Base-by-base conservation (phyloP, 371 early-diverging fungal genomes). In the Syncephalastrum racemosum region DNA sequence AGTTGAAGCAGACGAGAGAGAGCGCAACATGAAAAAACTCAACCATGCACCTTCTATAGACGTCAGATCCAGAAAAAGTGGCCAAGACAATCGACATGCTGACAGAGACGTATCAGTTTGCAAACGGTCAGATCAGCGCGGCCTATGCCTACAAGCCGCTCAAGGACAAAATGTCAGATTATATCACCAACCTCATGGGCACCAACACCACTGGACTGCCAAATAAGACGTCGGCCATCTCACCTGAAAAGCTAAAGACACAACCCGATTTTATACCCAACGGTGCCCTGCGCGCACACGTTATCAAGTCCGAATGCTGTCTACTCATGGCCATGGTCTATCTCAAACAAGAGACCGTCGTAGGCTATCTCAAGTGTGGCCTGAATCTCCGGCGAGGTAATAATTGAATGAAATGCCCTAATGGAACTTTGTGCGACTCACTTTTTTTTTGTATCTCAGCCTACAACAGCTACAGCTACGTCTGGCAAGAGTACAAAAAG, bases 321-420 rank as follows among this genome's bases (percentile, higher is more conserved):
- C 52, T 86, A 16, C 50, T 84, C 53, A 86, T 80, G 47, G 76
- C 82, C 6, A 63, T 84, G 42, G 66, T 83, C 43, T 69, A 79
- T 52, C 63, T 86, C 31, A 60, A 79, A 10, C 79, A 82, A 62
- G 87, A 83, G 55, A 79, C 77, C 8, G 62, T 76, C 2, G 70
- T 82, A 31, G 81, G 83, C 4, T 86, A 84, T 47, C 64, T 84
- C n/a, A 83, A 82, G 56, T 79, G 77, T 5, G 87, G 83, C 12
- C 53, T 83, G 20, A 86, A 84, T 57, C 58, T 86, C 25, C 69
- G 83, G 36, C 67, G 80, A 79, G 86, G 86, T 85, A 73, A 50
- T 12, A 22, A 45, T n/a, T 16, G 18, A 16, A 23, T n/a, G n/a
- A n/a, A n/a, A n/a, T n/a, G n/a, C n/a, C 14, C 23, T 5, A 45